Percentiles rank a stretch among this genome's conserved stretches.
Conservation (phyloP, 306 rosid genomes). For the Cicer judaicum region DNA sequence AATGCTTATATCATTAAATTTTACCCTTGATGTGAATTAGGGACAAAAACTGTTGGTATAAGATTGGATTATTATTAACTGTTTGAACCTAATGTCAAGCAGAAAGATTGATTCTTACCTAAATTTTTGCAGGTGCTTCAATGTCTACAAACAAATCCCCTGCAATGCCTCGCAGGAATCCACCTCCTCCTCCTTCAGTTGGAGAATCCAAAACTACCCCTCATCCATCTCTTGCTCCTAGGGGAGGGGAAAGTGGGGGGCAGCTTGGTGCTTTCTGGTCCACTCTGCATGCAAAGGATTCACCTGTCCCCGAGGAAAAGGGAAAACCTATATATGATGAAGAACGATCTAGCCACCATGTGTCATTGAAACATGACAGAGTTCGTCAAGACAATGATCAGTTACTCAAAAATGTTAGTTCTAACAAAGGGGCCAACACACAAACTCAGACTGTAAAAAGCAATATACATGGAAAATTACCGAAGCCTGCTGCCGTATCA, state of each 20-base stretch:
- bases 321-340: conserved; percentile 67
- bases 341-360: conserved; percentile 59
- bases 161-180: conserved; percentile 74
- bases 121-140: conserved; percentile 61
- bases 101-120: conserved; percentile 30
- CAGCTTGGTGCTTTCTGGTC: conserved; percentile 94
- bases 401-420: conserved; percentile 53
- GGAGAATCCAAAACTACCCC: conserved; percentile 66
- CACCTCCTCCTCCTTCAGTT: conserved; percentile 79
- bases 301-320: conserved; percentile 55
- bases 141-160: conserved; percentile 57
- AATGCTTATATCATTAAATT: conserved; percentile 24
- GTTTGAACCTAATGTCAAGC: neutral
- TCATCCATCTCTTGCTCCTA: conserved; percentile 59
- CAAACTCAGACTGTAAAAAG: conserved; percentile 53
- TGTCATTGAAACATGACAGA: conserved; percentile 55
- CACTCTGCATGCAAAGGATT: conserved; percentile 72
- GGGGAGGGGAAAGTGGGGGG: conserved; percentile 66
- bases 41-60: neutral
- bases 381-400: conserved; percentile 54
- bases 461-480: conserved; percentile 55
- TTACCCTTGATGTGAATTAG: conserved; percentile 27
- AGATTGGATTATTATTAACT: conserved; percentile 11
- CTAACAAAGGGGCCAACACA: conserved; percentile 53
- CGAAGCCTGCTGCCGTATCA: conserved; percentile 53